Evolutionary conservation across 2,329 filamentous ascomycete species (phyloP), one percentile per base, ranked within the genome.

Genomic region (Rhinocladiella mackenziei): DNA sequence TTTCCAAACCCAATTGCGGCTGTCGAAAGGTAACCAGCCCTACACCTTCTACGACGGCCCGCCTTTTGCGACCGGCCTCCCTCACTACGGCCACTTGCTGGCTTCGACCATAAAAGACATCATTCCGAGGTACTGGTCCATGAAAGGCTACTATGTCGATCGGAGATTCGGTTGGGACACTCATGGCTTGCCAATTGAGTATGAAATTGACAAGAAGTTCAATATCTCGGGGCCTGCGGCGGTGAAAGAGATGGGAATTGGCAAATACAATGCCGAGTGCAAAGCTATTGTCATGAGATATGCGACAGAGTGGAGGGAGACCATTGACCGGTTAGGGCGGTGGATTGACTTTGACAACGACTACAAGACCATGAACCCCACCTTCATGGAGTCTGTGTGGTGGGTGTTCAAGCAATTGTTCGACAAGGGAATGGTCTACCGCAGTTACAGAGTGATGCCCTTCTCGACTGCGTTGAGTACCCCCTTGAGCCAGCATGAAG

Each of bases 311-410:
- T 94, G 88, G 88, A 78, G 86, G 58, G 72, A 78, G 52, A 92
- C 86, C 14, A 83, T 94, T 58, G 86, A 91, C 60, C 76, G 88
- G 45, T 68, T 94, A 18, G 88, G 88, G 39, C 80, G 88, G 42
- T 94, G 88, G 88, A 89, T 94, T 56, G 88, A 94, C 66, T 94
- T 94, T 58, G 88, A 94, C 67, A 89, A 91, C 56, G 86, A 94
- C 65, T 94, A 92, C 73, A 94, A 94, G 81, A 92, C 86, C 32
- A 92, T 94, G 87, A 82, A 94, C 62, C 75, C 82, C 11, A 83
- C 72, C 18, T 94, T 89, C 69, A 94, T 94, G 88, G 88, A 94
- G 70, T 83, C 83, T 0, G 80, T 84, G 56, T 94, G 88, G 88
- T 94, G 88, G 88, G 84, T 89, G 4, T 94, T 94, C 73, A 91